Percentiles rank a stretch among this genome's conserved stretches.
These are phyloP conservation scores for Trichoderma oligosporum DNA, from an alignment of 2,329 filamentous ascomycete genomes.

Conservation along the genomic window DNA sequence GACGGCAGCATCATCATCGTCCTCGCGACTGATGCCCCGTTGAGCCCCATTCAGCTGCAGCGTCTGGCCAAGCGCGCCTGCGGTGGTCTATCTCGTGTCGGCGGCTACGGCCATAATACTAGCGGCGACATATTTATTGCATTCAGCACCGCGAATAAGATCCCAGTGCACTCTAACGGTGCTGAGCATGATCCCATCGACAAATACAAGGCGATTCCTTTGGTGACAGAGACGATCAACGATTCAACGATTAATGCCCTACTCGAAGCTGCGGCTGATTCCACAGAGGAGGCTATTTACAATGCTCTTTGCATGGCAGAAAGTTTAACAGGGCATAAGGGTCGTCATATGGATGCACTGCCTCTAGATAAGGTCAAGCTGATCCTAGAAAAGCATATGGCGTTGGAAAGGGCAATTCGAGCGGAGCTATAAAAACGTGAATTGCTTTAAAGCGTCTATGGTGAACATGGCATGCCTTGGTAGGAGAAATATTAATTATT, in stretches of 20 bases:
- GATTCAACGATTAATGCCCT: conserved; percentile 58
- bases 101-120: conserved; percentile 56
- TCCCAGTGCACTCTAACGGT: conserved; percentile 25
- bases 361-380: conserved; percentile 44
- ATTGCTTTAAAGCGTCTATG: too few relatives aligned
- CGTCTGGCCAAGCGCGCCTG: conserved; percentile 55
- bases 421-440: background rate
- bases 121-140: conserved; percentile 60
- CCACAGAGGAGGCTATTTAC: conserved; percentile 62
- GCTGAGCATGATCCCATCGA: conserved; percentile 34
- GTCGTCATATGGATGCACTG: conserved; percentile 47
- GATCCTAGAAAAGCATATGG: conserved; percentile 37
- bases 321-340: conserved; percentile 53
- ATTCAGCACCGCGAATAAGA: conserved; percentile 54
- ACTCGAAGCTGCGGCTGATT: conserved; percentile 60
- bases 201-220: conserved; percentile 36
- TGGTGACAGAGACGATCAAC: conserved; percentile 40
- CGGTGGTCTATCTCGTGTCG: conserved; percentile 53
- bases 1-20: conserved; percentile 60
- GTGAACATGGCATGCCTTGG: too few relatives aligned
- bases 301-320: conserved; percentile 61
- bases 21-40: conserved; percentile 56
- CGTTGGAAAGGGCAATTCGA: background rate
- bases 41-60: conserved; percentile 52
- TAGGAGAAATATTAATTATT: background rate